These are phyloP conservation scores for Vitis hybrid DNA, from an alignment of 177 flowering plant genomes.

Conservation along the genomic window DNA sequence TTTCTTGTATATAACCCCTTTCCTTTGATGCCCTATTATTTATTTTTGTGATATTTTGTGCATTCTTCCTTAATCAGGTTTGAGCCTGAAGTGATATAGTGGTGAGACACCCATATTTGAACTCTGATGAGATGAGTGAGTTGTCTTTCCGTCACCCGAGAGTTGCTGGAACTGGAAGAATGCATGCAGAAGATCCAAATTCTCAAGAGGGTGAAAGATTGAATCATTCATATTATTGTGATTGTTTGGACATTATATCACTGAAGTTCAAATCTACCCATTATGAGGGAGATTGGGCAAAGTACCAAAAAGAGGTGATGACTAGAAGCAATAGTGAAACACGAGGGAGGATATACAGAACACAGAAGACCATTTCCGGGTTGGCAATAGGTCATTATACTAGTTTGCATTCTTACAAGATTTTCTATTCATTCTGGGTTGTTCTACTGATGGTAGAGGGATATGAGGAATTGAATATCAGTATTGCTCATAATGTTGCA, in stretches of 20 bases:
- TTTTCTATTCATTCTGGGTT: not conserved
- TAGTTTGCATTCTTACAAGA: not conserved
- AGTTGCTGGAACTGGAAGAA: not conserved
- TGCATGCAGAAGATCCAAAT: not conserved
- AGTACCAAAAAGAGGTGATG: not conserved
- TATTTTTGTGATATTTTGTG: not conserved
- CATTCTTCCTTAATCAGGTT: not conserved
- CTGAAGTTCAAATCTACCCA: not conserved
- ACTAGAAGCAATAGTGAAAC: not conserved
- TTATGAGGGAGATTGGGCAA: not conserved
- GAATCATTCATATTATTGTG: not conserved
- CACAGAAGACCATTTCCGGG: not conserved
- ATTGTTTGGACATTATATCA: not conserved
- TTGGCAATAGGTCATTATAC: not conserved
- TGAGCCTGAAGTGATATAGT: not conserved
- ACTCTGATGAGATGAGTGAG: not conserved
- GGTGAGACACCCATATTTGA: slow-evolving; percentile 6
- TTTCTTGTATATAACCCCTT: slow-evolving; percentile 2
- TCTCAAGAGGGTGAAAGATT: not conserved
- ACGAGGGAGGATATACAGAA: not conserved
- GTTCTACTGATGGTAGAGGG: not conserved
- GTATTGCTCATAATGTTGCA: not conserved
- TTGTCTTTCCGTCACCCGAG: not conserved
- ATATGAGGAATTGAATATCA: not conserved
- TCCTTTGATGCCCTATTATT: slow-evolving; percentile 1